Conservation (phyloP, 2,329 filamentous ascomycete species). For the Clonostachys rosea region DNA sequence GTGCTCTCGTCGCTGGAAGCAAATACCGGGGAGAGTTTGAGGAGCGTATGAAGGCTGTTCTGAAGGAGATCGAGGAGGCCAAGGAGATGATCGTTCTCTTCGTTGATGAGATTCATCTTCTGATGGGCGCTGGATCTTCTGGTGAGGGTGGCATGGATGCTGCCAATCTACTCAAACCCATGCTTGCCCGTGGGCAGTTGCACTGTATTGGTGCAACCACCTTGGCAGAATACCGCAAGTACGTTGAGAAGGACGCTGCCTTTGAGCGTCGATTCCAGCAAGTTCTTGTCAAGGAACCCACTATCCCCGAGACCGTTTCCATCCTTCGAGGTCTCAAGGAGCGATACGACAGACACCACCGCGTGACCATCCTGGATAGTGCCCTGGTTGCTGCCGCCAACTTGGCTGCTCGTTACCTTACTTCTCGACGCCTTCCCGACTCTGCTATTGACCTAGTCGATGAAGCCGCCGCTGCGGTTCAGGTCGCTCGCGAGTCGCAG, state of each 20-base stretch:
- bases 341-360: conserved; percentile 96
- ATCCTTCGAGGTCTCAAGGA: conserved; percentile 98
- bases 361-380: conserved; percentile 92
- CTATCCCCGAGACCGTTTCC: conserved; percentile 84
- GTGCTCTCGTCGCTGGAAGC: conserved; percentile 90
- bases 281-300: conserved; percentile 92
- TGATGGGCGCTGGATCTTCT: conserved; percentile 94
- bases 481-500: conserved; percentile 92
- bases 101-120: conserved; percentile 96
- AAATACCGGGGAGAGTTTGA: conserved; percentile 99
- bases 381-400: conserved; percentile 90
- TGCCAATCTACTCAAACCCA: conserved; percentile 94
- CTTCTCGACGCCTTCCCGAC: conserved; percentile 83
- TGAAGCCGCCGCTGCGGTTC: conserved; percentile 93
- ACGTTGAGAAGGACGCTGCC: conserved; percentile 97
- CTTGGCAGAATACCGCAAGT: conserved; percentile 92
- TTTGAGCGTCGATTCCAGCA: conserved; percentile 99
- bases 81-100: conserved; percentile 98
- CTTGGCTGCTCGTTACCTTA: conserved; percentile 89
- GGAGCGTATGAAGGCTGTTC: conserved; percentile 97
- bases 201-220: conserved; percentile 98
- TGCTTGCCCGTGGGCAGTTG: conserved; percentile 92
- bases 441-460: conserved; percentile 96
- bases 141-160: conserved; percentile 99
- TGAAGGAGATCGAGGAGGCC: conserved; percentile 93